Conservation (phyloP, 495 filamentous ascomycete genomes). For the Neurospora sp. region DNA sequence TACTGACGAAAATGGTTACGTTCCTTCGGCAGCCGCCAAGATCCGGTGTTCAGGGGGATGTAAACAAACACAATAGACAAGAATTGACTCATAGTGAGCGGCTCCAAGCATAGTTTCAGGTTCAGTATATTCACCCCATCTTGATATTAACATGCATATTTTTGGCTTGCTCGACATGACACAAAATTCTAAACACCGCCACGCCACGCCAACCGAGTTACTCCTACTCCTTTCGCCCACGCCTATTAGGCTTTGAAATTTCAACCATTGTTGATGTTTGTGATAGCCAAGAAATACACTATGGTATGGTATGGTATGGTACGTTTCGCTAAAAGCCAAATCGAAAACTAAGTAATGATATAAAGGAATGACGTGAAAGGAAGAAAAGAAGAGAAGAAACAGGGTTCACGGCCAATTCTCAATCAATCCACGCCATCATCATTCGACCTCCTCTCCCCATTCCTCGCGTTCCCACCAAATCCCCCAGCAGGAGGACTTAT, state of each 20-base stretch:
- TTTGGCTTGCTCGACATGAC: neutral
- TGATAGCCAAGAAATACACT: neutral
- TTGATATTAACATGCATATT: neutral
- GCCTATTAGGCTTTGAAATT: neutral
- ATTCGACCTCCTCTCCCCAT: neutral
- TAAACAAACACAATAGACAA: neutral
- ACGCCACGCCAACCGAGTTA: neutral
- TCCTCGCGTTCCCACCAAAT: neutral
- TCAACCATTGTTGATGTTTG: neutral
- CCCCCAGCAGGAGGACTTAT: neutral
- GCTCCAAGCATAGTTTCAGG: neutral
- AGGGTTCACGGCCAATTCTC: neutral
- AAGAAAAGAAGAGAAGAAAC: neutral
- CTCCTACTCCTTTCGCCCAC: neutral
- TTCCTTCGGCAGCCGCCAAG: neutral
- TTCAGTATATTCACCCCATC: neutral
- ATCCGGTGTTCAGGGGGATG: neutral
- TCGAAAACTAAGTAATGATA: neutral
- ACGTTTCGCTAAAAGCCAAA: neutral
- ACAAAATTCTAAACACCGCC: neutral
- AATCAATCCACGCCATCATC: conserved; percentile 18
- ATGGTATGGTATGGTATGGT: neutral
- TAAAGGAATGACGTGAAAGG: neutral
- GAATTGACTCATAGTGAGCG: neutral
- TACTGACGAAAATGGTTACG: neutral